Percentiles rank a stretch among this genome's conserved stretches.
phyloP scores from a whole-genome alignment of 352 stramenopile species.

The Pythium graminicola region DNA sequence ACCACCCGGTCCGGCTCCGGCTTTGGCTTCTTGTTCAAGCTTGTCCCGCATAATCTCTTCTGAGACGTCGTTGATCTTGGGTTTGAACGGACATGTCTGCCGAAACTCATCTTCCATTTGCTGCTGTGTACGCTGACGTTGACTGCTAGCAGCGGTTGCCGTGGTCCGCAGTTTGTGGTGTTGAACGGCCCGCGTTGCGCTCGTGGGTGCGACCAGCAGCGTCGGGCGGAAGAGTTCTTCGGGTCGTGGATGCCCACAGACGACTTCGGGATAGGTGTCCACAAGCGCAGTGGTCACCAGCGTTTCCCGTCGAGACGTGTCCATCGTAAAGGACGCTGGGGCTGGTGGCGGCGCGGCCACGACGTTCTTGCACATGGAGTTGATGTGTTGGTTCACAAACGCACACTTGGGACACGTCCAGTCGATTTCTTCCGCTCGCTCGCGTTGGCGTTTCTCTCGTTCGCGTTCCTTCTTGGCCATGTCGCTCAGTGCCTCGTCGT shows the following conservation, averaged over 20 bases:
- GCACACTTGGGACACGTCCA: slow-evolving; percentile 81
- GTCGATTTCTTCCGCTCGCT: slow-evolving; percentile 46
- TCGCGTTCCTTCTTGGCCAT: slow-evolving; percentile 55
- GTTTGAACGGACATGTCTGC: slow-evolving; percentile 58
- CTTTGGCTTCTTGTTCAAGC: slow-evolving; percentile 35
- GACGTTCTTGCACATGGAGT: slow-evolving; percentile 56
- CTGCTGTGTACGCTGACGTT: slow-evolving; percentile 44
- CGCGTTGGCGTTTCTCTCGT: slow-evolving; percentile 31
- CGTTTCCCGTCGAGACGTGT: slow-evolving; percentile 19
- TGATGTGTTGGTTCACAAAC: slow-evolving; percentile 47
- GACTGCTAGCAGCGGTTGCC: slow-evolving; percentile 9
- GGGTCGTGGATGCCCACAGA: slow-evolving; percentile 55
- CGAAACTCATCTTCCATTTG: slow-evolving; percentile 61
- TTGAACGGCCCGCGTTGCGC: slow-evolving; percentile 19
- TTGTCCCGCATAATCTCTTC: slow-evolving; percentile 72
- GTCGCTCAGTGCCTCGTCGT: slow-evolving; percentile 63
- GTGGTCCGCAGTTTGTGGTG: slow-evolving; percentile 29
- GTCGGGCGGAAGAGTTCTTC: slow-evolving; percentile 65
- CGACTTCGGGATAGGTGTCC: slow-evolving; percentile 20
- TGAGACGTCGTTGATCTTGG: slow-evolving; percentile 65
- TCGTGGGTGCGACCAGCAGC: slow-evolving; percentile 33
- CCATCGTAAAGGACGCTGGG: not conserved
- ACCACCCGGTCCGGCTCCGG: not conserved
- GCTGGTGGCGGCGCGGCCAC: slow-evolving; percentile 18
- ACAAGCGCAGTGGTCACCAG: not conserved